phyloP scores from a whole-genome alignment of 768 basidiomycete species.

The Naganishia antarctica region DNA sequence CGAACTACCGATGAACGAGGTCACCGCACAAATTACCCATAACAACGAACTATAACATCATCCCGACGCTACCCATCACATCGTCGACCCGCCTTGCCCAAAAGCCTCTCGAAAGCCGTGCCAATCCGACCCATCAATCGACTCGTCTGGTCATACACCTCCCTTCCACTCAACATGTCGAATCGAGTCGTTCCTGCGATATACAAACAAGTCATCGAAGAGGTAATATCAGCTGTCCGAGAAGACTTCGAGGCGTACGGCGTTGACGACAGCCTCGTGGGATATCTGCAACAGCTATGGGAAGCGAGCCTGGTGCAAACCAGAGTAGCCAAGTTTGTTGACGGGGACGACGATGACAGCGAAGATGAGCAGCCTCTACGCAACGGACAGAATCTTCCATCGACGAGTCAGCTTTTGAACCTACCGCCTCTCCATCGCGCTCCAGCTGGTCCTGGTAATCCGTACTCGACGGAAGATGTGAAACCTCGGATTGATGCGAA shows the following conservation, averaged over 20 bases:
- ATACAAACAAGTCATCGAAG: slow-evolving; percentile 93
- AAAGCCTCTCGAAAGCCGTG: no score
- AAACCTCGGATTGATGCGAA: slow-evolving; percentile 37
- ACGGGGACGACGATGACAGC: slow-evolving; percentile 52
- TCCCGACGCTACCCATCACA: no score
- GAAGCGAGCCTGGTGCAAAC: slow-evolving; percentile 89
- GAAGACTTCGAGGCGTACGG: slow-evolving; percentile 96
- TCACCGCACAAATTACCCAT: no score
- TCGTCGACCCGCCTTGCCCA: no score
- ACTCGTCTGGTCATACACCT: not conserved
- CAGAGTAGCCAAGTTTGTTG: slow-evolving; percentile 74
- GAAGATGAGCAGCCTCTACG: slow-evolving; percentile 21
- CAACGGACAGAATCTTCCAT: not conserved
- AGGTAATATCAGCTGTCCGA: slow-evolving; percentile 81
- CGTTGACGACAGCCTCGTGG: slow-evolving; percentile 53
- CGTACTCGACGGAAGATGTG: not conserved
- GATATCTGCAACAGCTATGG: slow-evolving; percentile 69
- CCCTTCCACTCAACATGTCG: not conserved
- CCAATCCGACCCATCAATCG: not conserved
- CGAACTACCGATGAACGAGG: not conserved
- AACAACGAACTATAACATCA: no score
- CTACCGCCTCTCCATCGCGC: no score
- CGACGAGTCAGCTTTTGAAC: not conserved
- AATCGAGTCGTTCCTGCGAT: slow-evolving; percentile 56
- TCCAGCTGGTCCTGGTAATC: slow-evolving; percentile 4